These are phyloP conservation scores for Exophiala mesophila DNA, from an alignment of 2,329 filamentous ascomycete genomes.

Conservation along the genomic window DNA sequence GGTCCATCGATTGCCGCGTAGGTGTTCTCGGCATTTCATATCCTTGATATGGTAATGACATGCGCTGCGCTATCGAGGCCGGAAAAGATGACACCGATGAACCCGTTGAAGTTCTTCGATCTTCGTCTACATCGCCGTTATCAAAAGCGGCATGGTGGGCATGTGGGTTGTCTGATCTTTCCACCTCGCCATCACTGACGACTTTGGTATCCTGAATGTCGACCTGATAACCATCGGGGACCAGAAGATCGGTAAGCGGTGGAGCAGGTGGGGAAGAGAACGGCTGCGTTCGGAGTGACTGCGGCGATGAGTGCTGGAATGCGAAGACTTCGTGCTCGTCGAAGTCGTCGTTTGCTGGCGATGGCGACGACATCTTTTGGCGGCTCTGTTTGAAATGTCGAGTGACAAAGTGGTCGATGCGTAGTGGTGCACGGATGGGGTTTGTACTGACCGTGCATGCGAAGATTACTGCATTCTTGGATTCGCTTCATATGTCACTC, in stretches of 20 bases:
- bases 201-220: conserved; percentile 6
- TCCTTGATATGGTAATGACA: conserved; percentile 7
- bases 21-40: conserved; percentile 15
- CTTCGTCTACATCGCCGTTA: not conserved
- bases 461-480: no score
- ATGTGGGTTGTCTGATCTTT: no score
- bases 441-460: no score
- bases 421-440: no score
- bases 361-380: not conserved
- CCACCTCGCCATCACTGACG: conserved; percentile 4
- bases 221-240: conserved; percentile 1
- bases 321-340: conserved; percentile 9
- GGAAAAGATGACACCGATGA: conserved; percentile 27
- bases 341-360: not conserved
- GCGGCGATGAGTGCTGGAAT: conserved; percentile 22
- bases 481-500: no score
- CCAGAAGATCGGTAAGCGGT: conserved; percentile 5
- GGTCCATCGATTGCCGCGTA: conserved; percentile 6
- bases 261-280: conserved; percentile 10
- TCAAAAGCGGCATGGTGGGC: not conserved
- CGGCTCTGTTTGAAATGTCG: not conserved
- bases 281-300: conserved; percentile 19
- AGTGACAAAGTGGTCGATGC: no score
- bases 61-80: conserved; percentile 20
- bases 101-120: conserved; percentile 16